Percentiles rank a stretch among this genome's conserved stretches.
These are phyloP conservation scores for Canariomyces notabilis DNA, from an alignment of 2,329 filamentous ascomycete genomes.

Conservation along the genomic window DNA sequence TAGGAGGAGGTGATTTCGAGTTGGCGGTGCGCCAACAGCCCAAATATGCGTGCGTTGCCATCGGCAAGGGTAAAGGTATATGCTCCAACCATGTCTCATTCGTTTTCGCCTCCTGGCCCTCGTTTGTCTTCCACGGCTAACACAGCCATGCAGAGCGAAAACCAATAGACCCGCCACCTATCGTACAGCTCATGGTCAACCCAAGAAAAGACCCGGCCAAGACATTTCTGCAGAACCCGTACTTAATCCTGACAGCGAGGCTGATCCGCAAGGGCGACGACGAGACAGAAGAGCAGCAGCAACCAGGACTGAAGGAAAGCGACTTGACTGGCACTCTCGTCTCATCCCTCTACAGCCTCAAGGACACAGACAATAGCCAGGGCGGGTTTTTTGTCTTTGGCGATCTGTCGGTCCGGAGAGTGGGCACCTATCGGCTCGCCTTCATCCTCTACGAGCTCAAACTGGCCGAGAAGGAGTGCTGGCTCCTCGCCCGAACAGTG, in stretches of 20 bases:
- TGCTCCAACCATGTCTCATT: constrained; percentile 10
- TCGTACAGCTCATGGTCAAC: constrained; percentile 63
- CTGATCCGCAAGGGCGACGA: constrained; percentile 37
- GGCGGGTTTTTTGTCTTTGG: constrained; percentile 89
- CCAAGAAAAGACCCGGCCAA: constrained; percentile 42
- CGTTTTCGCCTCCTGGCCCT: neutral
- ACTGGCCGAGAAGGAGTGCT: constrained; percentile 30
- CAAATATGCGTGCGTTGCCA: constrained; percentile 59
- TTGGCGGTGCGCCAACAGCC: constrained; percentile 59
- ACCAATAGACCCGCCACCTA: constrained; percentile 81
- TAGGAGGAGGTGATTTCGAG: constrained; percentile 26
- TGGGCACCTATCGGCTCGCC: constrained; percentile 66
- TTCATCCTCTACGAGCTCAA: constrained; percentile 74
- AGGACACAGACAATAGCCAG: constrained; percentile 71
- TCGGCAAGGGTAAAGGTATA: constrained; percentile 70
- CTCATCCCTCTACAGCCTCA: constrained; percentile 76
- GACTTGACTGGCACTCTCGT: constrained; percentile 67
- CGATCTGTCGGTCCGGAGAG: constrained; percentile 72
- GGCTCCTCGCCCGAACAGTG: constrained; percentile 38
- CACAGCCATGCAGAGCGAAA: constrained; percentile 59
- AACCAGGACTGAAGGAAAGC: constrained; percentile 44
- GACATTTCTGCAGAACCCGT: constrained; percentile 51
- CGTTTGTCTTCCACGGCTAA: neutral
- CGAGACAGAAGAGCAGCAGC: constrained; percentile 30
- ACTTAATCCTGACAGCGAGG: constrained; percentile 43